Base-by-base conservation (phyloP, 1,284 basidiomycete species). In the Afroboletus lepidellus region DNA sequence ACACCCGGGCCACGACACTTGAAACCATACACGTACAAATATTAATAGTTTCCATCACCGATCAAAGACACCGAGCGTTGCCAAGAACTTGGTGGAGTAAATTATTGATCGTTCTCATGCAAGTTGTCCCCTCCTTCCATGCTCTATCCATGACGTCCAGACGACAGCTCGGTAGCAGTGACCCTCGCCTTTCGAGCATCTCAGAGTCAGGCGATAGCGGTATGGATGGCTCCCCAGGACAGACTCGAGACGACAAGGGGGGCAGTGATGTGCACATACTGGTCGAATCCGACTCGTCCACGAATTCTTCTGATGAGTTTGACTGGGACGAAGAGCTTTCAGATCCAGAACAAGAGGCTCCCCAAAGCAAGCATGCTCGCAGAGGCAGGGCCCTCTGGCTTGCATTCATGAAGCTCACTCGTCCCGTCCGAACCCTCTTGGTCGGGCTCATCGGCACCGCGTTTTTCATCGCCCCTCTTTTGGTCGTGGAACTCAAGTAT, bases 261-360 rank as follows among this genome's bases (percentile, higher is more conserved):
- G 48, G 51, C 20, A 37, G 37, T 23, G 56, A 50, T n/a, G 43
- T 41, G 23, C 42, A 51, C 25, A 52, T 25, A 2, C 45, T 66
- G 33, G 56, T 55, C 25, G 77, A 80, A 51, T 77, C 80, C 6
- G 81, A 84, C 55, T 76, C 81, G 7, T 78, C 72, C 30, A 85
- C 84, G 12, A 79, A 82, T 61, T 76, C 80, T 1, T 81, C 79
- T 15, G 86, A 87, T 60, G 83, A 88, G 61, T 88, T 90, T 60
- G 77, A 88, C 70, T 88, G 86, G 87, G 83, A 87, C 50, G 77
- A 86, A 52, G 80, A 77, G 7, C 70, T 74, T 34, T 57, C 65
- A 38, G 30, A 23, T 25, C 52, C 49, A 33, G 54, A 51, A 23
- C 52, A 56, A 57, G 57, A 55, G 21, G 29, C 50, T 11, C 57